Base-by-base conservation (phyloP, 495 filamentous ascomycete species). In the Trichoderma parareesei region DNA sequence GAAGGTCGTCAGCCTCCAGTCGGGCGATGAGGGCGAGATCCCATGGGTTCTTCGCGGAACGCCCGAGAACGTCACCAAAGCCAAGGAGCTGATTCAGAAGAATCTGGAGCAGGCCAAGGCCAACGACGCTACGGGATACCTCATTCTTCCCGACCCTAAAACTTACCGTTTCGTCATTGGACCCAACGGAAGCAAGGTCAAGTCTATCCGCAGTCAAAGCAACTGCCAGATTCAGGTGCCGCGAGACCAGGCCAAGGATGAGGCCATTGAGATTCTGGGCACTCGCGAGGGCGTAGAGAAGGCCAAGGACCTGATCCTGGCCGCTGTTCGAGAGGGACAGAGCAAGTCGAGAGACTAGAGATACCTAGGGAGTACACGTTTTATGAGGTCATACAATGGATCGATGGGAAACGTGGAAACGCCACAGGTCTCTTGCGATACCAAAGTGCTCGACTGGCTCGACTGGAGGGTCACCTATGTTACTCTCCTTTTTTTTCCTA, bases 211-310 rank as follows among this genome's bases (percentile, higher is more conserved):
- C 65, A 91, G 89, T 76, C 85, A 93, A 78, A 97, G 92, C 55
- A 91, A 89, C 38, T 96, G 92, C 79, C 89, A 87, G 73, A 93
- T 99, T 74, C 91, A 89, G 44, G 91, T 98, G 59, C 94, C 94
- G 49, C 85, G 89, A 67, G 88, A 90, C 71, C 87, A 93, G 69
- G 83, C 82, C 46, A 85, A 82, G 69, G 84, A 81, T 8, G 92
- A 96, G 71, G 90, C 93, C 3, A 97, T 98, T 71, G 90, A 96
- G 77, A 87, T 98, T 69, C 77, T 86, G 63, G 94, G 94, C 38
- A 83, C 81, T 65, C 84, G 82, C 70, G 89, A 91, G 61, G 90
- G 90, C 27, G 82, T 95, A 14, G 92, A 97, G 76, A 84, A 90
- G 74, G 95, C 94, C 44, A 92, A 85, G 77, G 87, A 95, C 57